Base-by-base conservation (phyloP, 192 early-diverging fungal genomes). In the Entomortierella chlamydospora region DNA sequence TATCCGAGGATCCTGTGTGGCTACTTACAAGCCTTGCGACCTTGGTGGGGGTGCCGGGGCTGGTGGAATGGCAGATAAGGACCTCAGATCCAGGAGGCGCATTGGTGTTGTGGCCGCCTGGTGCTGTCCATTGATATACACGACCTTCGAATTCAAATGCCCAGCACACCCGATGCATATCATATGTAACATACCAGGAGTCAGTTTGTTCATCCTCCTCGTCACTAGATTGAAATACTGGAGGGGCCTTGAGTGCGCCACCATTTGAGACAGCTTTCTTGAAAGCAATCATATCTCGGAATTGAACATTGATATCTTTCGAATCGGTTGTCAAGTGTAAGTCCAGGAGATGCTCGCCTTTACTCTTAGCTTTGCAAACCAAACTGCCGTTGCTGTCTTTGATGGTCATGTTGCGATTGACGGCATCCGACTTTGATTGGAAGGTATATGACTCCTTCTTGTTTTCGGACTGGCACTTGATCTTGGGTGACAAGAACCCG, bases 281-380 rank as follows among this genome's bases (percentile, higher is more conserved):
- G 57, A 79, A 79, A 18, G 76, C 76, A 66, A 79, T 37, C 76
- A 79, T 79, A 41, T 79, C 76, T 50, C 76, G 76, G 68, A 79
- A 70, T 31, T 79, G 76, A 34, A 79, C 76, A 22, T 64, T 79
- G 57, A 79, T 79, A 42, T 79, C 76, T 42, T 70, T 70, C 23
- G 67, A 70, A 26, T 79, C 76, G 0, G 76, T 79, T 22, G 76
- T 79, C 43, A 79, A 57, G 47, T 79, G 65, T n/a, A 79, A 68
- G 28, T 79, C 76, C 13, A 79, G 39, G 4, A 79, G 63, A 61
- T 79, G 76, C 25, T 79, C 76, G 23, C 76, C 76, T 31, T 79
- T 79, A 63, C 47, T 79, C 68, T 79, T 79, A 43, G 70, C 76
- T 23, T 79, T 79, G 58, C 76, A 79, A 23, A 79, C 76, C 33